Base-by-base conservation (phyloP, 176 grass and related monocot genomes). In the Secale cereale region DNA sequence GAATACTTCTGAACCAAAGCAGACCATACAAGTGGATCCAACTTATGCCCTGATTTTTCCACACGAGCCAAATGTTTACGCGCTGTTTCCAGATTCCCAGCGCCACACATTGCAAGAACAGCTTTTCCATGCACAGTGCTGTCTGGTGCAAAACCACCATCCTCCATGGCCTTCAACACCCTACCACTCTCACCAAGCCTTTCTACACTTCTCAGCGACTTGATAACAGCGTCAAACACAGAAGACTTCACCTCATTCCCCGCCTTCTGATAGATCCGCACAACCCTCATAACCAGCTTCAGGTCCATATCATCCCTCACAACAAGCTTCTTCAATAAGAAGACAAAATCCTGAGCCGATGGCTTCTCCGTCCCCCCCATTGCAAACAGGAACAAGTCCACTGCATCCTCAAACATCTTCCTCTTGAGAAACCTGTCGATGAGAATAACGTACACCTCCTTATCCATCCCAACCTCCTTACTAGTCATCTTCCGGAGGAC, bases 101-200 rank as follows among this genome's bases (percentile, higher is more conserved):
- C 86, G 65, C 94, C 56, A 70, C 81, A 94, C 75, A 97, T 86
- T 77, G 88, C 86, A 82, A 87, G 31, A 65, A 91, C 70, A 92
- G 86, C 86, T 79, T 72, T 89, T 40, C 74, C 87, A 88, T 94
- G 90, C 27, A 88, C 90, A 36, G 11, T 80, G 81, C 64, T 71
- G 62, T 86, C 82, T 16, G 88, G 77, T 78, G 54, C 77, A 76
- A 94, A 94, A 22, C 94, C 92, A 5, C 92, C 90, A 80, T 87
- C 80, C 87, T 94, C 88, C 92, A 94, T 97, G 5, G 88, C 92
- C 74, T 59, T 94, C 40, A 94, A 75, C 37, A 97, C 84, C 80
- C 88, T 91, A 79, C 82, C 92, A 89, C 92, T 89, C 80, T 82
- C 79, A 41, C 62, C 95, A 86, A 92, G 85, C 90, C 79, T 97